phyloP scores from a whole-genome alignment of 148 eudicot genomes.

The Rhododendron simsii region DNA sequence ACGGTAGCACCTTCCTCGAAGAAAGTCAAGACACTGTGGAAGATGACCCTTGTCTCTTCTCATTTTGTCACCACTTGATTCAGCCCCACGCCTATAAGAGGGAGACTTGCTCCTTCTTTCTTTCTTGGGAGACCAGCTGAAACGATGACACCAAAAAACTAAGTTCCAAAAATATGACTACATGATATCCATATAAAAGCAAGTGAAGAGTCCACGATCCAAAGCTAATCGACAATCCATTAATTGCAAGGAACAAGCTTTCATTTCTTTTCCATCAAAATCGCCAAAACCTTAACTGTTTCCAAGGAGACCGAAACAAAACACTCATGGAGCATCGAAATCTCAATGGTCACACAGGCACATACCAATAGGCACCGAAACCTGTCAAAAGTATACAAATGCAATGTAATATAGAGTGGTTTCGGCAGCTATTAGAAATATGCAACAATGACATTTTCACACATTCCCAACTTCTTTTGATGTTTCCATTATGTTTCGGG shows the following conservation, averaged over 20 bases:
- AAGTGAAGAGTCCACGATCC: background rate
- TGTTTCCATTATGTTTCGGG: background rate
- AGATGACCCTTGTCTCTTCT: conserved; percentile 45
- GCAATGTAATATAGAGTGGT: background rate
- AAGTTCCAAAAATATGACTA: background rate
- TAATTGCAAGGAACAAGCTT: background rate
- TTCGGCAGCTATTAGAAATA: background rate
- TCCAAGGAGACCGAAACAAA: background rate
- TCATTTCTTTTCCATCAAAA: background rate
- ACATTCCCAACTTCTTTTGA: background rate
- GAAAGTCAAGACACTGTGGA: conserved; percentile 62
- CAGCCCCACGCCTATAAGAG: conserved; percentile 42
- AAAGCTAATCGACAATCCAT: background rate
- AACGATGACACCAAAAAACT: conserved; percentile 7
- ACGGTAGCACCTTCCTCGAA: conserved; percentile 71
- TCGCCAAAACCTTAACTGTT: background rate
- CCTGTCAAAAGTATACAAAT: background rate
- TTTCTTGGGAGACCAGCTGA: conserved; percentile 78
- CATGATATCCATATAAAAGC: background rate
- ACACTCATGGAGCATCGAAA: background rate
- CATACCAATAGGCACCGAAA: background rate
- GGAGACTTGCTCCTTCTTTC: conserved; percentile 89
- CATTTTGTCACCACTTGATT: conserved; percentile 35
- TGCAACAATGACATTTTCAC: background rate
- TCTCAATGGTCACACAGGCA: background rate